These are phyloP conservation scores for Yamagishiella unicocca DNA, from an alignment of 139 green algal species.

Conservation along the genomic window DNA sequence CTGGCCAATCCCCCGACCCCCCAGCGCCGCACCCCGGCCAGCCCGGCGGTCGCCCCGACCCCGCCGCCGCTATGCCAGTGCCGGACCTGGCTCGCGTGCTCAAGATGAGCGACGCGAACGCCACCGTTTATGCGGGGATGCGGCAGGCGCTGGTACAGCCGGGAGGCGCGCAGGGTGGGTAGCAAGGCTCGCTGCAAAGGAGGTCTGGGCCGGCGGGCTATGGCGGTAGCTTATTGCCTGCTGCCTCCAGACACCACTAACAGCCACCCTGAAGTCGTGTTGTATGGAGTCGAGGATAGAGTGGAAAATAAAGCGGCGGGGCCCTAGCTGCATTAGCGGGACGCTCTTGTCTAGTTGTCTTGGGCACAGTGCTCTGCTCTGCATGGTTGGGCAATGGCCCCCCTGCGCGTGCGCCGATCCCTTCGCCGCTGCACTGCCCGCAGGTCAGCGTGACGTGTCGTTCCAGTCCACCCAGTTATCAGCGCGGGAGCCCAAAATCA, in stretches of 20 bases:
- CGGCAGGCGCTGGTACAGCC: slow-evolving; percentile 5
- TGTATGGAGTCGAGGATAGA: no score
- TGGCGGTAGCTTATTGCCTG: no score
- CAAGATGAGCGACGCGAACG: not conserved
- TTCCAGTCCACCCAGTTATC: slow-evolving; percentile 11
- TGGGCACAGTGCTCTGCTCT: no score
- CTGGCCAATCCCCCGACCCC: not conserved
- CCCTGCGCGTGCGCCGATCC: no score
- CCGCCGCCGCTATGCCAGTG: slow-evolving; percentile 18
- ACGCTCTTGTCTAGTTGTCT: no score
- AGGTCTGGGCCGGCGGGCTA: no score
- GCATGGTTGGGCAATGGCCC: no score
- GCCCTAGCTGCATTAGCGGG: no score
- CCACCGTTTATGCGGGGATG: not conserved
- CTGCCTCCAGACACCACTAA: no score
- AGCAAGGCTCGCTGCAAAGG: no score
- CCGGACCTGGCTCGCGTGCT: not conserved
- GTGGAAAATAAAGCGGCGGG: no score
- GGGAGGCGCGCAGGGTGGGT: not conserved
- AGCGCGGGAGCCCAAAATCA: not conserved
- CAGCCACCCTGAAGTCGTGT: no score
- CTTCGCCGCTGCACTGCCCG: not conserved
- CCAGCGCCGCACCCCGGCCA: not conserved
- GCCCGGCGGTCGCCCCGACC: slow-evolving; percentile 4
- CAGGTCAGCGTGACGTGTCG: slow-evolving; percentile 30